phyloP scores from a whole-genome alignment of 139 green algal genomes.

The Chlorella sp. region DNA sequence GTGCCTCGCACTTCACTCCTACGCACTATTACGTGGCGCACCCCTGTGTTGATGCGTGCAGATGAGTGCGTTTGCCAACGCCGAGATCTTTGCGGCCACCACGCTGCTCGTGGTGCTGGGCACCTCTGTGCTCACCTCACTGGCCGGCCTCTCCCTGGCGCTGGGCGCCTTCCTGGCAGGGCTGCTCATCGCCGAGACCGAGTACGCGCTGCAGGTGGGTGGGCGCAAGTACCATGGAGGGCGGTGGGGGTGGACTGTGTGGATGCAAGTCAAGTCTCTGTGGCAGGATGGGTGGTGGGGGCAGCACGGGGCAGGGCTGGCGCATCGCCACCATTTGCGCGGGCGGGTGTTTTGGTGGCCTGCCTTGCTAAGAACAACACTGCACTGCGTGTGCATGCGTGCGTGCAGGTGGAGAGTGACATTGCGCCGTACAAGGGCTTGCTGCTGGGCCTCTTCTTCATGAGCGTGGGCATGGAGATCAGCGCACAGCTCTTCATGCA shows the following conservation, averaged over 20 bases:
- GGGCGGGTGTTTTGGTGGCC: slow-evolving; percentile 71
- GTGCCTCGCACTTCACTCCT: no score
- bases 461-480: slow-evolving; percentile 90
- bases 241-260: no score
- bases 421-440: slow-evolving; percentile 97
- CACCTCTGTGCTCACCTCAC: slow-evolving; percentile 49
- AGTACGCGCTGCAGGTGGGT: slow-evolving; percentile 89
- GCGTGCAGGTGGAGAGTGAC: slow-evolving; percentile 91
- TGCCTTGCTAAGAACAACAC: slow-evolving; percentile 89
- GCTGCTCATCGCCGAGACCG: slow-evolving; percentile 95
- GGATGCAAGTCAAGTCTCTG: slow-evolving; percentile 3
- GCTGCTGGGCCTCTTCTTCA: slow-evolving; percentile 99
- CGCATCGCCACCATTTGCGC: slow-evolving; percentile 78
- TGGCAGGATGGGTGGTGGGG: not conserved
- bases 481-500: slow-evolving; percentile 29
- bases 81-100: slow-evolving; percentile 91
- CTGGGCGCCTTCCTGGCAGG: slow-evolving; percentile 97
- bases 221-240: no score
- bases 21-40: not conserved
- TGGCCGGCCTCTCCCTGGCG: slow-evolving; percentile 85
- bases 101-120: slow-evolving; percentile 71
- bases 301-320: slow-evolving; percentile 33
- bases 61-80: slow-evolving; percentile 78
- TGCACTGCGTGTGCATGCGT: slow-evolving; percentile 76
- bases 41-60: not conserved